Evolutionary conservation across 176 grass and related monocot species (phyloP), one percentile per base, ranked within the genome.

Genomic region (Saccharum spontaneum): DNA sequence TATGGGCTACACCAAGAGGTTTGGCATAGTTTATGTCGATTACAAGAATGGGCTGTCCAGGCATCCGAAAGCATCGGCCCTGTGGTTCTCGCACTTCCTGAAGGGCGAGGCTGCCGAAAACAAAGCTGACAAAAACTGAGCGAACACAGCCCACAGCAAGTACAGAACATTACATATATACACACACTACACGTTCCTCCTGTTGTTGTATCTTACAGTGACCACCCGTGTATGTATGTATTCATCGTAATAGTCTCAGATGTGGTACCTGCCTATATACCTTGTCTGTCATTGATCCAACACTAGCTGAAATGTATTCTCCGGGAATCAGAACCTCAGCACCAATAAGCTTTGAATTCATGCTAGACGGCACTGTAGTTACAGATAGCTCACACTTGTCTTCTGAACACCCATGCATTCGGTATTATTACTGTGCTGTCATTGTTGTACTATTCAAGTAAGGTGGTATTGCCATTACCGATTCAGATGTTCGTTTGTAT

Each of bases 1-100:
- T 39, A 85, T 91, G 87, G 92, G 89, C 84, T 95, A 91, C 73
- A 98, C 92, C 11, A 91, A 91, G 75, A 90, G 92, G 62, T 98
- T 94, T 48, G 91, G 93, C 37, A 73, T 94, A 81, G 86, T 94
- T 44, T 94, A 94, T 40, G 83, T 97, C 7, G 94, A 97, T 83
- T 97, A 88, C 82, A 96, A 80, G 90, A 95, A 98, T 69, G 89
- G 43, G 79, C 87, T 95, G 26, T 59, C 89, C 39, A 86, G 85
- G 52, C 85, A 95, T 80, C 93, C 93, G 9, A 93, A 94, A 87
- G 83, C 86, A 66, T 87, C 87, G 13, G 87, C 93, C 31, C 64
- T 75, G 12, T 94, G 93, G 93, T 92, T 98, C 74, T 94, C 93
- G 15, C 77, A 49, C 4, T 95, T 98, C 80, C 67, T 94, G 28